These are phyloP conservation scores for Bauhinia variegata DNA, from an alignment of 306 rosid genomes.

Conservation along the genomic window DNA sequence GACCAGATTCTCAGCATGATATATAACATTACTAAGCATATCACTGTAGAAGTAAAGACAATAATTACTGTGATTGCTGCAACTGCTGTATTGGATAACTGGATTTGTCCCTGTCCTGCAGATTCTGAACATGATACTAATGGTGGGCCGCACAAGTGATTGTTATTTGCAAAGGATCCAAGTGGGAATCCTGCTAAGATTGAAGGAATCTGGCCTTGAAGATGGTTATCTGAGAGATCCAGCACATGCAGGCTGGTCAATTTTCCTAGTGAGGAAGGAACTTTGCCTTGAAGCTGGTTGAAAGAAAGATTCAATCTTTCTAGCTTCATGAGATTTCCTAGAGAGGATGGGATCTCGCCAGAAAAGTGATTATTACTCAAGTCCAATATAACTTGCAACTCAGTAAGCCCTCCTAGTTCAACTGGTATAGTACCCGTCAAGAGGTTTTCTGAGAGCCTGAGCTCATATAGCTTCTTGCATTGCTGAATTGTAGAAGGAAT, in stretches of 20 bases:
- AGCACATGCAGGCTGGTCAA: slow-evolving; percentile 80
- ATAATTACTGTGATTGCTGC: slow-evolving; percentile 73
- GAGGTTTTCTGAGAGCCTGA: slow-evolving; percentile 77
- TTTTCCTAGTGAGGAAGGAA: slow-evolving; percentile 69
- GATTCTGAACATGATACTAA: slow-evolving; percentile 58
- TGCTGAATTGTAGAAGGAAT: slow-evolving; percentile 71
- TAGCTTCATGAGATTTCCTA: slow-evolving; percentile 78
- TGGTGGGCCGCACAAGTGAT: slow-evolving; percentile 73
- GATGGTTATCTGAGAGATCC: slow-evolving; percentile 78
- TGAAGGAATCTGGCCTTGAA: slow-evolving; percentile 74
- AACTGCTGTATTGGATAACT: slow-evolving; percentile 63
- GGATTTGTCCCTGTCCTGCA: slow-evolving; percentile 36
- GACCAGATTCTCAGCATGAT: slow-evolving; percentile 94
- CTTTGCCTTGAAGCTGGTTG: slow-evolving; percentile 68
- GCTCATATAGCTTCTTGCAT: slow-evolving; percentile 73
- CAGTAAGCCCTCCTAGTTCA: slow-evolving; percentile 69
- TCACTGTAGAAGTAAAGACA: slow-evolving; percentile 68
- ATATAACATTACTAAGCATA: slow-evolving; percentile 72
- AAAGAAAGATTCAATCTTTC: slow-evolving; percentile 82
- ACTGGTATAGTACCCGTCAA: slow-evolving; percentile 65
- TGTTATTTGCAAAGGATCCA: slow-evolving; percentile 73
- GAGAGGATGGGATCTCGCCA: slow-evolving; percentile 73
- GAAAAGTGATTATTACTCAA: slow-evolving; percentile 66
- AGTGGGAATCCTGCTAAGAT: slow-evolving; percentile 67
- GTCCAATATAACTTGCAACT: slow-evolving; percentile 84